These are phyloP conservation scores for Euphorbia lathyris DNA, from an alignment of 345 rosid species.

Conservation along the genomic window DNA sequence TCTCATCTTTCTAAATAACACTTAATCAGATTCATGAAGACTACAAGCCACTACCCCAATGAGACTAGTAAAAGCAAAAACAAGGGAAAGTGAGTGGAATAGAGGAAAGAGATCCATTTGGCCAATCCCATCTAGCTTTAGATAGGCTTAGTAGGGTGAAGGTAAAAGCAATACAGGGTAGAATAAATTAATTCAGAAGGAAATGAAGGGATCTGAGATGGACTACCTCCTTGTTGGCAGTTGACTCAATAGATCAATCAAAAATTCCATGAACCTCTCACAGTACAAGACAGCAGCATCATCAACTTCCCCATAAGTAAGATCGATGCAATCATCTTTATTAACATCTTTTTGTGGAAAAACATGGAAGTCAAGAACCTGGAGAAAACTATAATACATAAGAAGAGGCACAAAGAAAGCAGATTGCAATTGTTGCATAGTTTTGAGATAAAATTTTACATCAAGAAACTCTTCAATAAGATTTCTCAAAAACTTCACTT, in stretches of 20 bases:
- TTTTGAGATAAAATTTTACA: constrained; percentile 37
- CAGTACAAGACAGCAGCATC: constrained; percentile 84
- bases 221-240: constrained; percentile 92
- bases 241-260: constrained; percentile 93
- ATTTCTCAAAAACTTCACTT: constrained; percentile 80
- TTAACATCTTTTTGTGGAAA: constrained; percentile 35
- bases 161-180: not conserved
- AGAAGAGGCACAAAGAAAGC: not conserved
- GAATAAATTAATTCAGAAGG: not conserved
- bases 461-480: constrained; percentile 84
- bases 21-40: not conserved
- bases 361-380: constrained; percentile 80
- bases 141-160: not conserved
- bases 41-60: not conserved
- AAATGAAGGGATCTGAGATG: not conserved
- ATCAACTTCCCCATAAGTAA: constrained; percentile 42
- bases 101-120: not conserved
- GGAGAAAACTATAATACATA: constrained; percentile 7
- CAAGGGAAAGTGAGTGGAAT: not conserved
- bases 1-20: not conserved
- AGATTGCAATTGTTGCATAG: not conserved
- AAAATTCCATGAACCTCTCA: constrained; percentile 97
- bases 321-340: constrained; percentile 37
- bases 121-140: not conserved
- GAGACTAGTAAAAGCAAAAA: not conserved